A percentile compares a stretch with the other conserved stretches of the same genome.
Evolutionary conservation across 1,284 basidiomycete species (phyloP).

Genomic region (Ustilago cynodontis): DNA sequence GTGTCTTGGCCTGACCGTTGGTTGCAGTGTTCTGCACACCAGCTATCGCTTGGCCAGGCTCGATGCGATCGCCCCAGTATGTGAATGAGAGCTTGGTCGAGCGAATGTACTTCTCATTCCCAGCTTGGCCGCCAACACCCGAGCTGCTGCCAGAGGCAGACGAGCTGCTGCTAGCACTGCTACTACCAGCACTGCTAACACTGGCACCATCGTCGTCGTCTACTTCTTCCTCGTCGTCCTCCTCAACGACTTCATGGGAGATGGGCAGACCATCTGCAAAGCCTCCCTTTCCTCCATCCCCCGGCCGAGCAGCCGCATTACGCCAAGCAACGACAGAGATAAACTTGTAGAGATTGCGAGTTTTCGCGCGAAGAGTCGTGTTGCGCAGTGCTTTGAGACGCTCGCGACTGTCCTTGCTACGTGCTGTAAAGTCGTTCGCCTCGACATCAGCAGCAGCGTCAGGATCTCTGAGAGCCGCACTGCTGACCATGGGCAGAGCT

Average conservation of each 20-base stretch:
- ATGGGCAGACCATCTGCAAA: constrained; percentile 38
- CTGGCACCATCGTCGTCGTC: constrained; percentile 31
- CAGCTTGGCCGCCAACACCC: constrained; percentile 45
- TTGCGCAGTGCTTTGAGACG: constrained; percentile 59
- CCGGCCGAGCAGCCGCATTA: constrained; percentile 22
- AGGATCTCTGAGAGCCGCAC: constrained; percentile 66
- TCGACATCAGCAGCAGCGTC: constrained; percentile 9
- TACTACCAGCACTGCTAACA: constrained; percentile 22
- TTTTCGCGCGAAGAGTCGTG: constrained; percentile 60
- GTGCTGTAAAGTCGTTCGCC: constrained; percentile 44
- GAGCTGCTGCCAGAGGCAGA: constrained; percentile 38
- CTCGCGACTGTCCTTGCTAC: constrained; percentile 62
- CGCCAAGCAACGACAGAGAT: constrained; percentile 55
- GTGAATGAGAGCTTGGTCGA: constrained; percentile 62
- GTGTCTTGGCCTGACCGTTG: not conserved
- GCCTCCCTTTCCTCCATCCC: constrained; percentile 6
- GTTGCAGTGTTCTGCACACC: constrained; percentile 7
- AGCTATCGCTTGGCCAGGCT: constrained; percentile 38
- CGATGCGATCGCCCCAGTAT: constrained; percentile 59
- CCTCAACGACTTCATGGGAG: constrained; percentile 52
- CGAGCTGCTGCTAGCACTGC: constrained; percentile 12
- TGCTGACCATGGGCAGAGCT: constrained; percentile 81
- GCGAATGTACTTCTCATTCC: constrained; percentile 52
- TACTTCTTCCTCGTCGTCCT: constrained; percentile 40
- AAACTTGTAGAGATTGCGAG: constrained; percentile 64